Conservation (phyloP, 106 monocot genomes). For the Triglochin maritima region DNA sequence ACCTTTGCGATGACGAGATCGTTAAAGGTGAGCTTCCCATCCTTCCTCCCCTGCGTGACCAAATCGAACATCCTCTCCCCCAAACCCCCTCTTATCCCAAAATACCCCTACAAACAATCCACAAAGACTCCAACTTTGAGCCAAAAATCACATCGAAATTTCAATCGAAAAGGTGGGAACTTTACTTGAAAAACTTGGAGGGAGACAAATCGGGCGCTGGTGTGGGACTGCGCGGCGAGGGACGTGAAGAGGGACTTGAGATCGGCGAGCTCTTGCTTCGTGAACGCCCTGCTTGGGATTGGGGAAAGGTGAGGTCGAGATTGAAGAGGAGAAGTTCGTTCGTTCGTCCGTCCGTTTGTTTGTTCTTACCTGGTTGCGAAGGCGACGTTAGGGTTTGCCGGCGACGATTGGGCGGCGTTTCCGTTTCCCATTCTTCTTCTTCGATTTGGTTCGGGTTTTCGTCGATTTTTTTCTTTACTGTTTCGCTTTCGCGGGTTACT, state of each 20-base stretch:
- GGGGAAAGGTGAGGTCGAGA: neutral
- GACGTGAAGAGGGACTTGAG: slow-evolving; percentile 56
- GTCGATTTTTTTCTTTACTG: too few species aligned
- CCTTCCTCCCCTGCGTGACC: slow-evolving; percentile 37
- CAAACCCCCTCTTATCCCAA: slow-evolving; percentile 42
- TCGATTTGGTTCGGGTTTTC: neutral
- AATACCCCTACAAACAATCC: slow-evolving; percentile 34
- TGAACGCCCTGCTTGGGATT: slow-evolving; percentile 50
- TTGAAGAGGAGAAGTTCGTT: neutral
- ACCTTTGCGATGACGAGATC: slow-evolving; percentile 85
- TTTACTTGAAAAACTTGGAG: slow-evolving; percentile 58
- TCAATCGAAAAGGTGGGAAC: neutral
- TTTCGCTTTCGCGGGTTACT: too few species aligned
- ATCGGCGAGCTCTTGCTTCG: slow-evolving; percentile 58
- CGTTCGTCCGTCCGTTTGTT: too few species aligned
- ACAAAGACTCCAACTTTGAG: neutral
- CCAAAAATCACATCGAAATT: neutral
- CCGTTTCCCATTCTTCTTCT: slow-evolving; percentile 47
- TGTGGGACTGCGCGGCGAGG: slow-evolving; percentile 61
- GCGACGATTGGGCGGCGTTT: slow-evolving; percentile 30
- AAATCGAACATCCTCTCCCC: slow-evolving; percentile 54
- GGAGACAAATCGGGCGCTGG: slow-evolving; percentile 43
- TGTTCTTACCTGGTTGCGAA: slow-evolving; percentile 38
- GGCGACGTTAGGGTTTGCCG: slow-evolving; percentile 34
- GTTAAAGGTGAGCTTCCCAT: slow-evolving; percentile 62